Conservation (phyloP, 2,329 filamentous ascomycete species). For the Xylaria hypoxylon region DNA sequence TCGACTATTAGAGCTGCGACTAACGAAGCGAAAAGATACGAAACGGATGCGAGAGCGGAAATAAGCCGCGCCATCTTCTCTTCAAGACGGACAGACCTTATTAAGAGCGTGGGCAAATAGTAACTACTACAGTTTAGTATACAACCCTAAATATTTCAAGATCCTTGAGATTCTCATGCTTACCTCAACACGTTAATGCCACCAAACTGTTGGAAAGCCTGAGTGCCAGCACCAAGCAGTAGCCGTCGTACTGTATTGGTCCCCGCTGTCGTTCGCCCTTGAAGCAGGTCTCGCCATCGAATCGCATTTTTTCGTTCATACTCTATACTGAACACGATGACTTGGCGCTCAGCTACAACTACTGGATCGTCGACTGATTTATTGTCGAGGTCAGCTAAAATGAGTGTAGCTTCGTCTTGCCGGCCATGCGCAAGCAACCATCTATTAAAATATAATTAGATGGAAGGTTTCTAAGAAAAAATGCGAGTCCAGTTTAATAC, state of each 20-base stretch:
- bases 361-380: slow-evolving; percentile 44
- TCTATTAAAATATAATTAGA: slow-evolving; percentile 29
- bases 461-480: background rate
- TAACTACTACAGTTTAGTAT: slow-evolving; percentile 21
- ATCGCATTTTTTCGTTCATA: slow-evolving; percentile 46
- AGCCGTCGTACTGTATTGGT: slow-evolving; percentile 47
- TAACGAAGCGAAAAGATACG: slow-evolving; percentile 45
- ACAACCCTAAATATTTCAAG: background rate
- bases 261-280: slow-evolving; percentile 39
- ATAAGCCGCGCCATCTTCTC: slow-evolving; percentile 63
- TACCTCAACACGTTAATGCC: slow-evolving; percentile 36
- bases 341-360: slow-evolving; percentile 42
- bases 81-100: slow-evolving; percentile 61
- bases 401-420: slow-evolving; percentile 46
- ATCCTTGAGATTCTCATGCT: background rate
- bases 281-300: slow-evolving; percentile 45
- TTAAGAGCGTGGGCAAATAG: slow-evolving; percentile 61
- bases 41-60: slow-evolving; percentile 58
- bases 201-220: slow-evolving; percentile 47
- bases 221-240: slow-evolving; percentile 43
- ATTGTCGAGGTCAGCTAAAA: slow-evolving; percentile 46
- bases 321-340: slow-evolving; percentile 47
- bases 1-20: slow-evolving; percentile 49
- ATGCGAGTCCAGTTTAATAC: slow-evolving; percentile 19
- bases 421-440: slow-evolving; percentile 49